phyloP scores from a whole-genome alignment of 345 rosid species.

The Cochlearia excelsa region DNA sequence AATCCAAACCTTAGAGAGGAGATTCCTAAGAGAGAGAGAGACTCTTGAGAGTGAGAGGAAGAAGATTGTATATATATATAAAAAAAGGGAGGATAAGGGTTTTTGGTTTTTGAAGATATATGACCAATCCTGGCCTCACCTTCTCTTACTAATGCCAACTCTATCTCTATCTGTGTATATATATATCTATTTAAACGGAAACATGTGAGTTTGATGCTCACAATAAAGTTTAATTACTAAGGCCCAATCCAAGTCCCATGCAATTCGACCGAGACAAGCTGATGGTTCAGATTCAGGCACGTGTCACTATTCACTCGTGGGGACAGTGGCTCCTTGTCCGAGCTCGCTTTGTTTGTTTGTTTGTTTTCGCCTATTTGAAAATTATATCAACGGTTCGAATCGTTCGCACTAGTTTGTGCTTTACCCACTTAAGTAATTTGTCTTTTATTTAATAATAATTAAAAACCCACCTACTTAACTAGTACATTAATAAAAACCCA shows the following conservation, averaged over 20 bases:
- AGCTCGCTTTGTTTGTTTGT: constrained; percentile 28
- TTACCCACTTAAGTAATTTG: constrained; percentile 23
- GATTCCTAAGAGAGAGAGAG: constrained; percentile 24
- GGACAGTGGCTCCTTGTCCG: constrained; percentile 32
- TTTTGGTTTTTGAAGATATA: constrained; percentile 24
- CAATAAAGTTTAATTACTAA: constrained; percentile 13
- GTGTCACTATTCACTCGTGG: constrained; percentile 24
- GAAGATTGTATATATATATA: constrained; percentile 34
- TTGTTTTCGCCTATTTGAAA: constrained; percentile 12
- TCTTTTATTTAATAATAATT: neutral
- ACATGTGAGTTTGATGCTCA: constrained; percentile 33
- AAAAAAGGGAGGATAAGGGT: constrained; percentile 46
- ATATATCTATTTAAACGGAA: constrained; percentile 2
- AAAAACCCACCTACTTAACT: constrained; percentile 25
- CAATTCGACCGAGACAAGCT: constrained; percentile 25
- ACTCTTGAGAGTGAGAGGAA: neutral
- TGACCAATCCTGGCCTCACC: constrained; percentile 36
- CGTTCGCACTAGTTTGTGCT: constrained; percentile 17
- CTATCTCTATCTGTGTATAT: constrained; percentile 5
- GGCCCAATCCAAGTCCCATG: constrained; percentile 29
- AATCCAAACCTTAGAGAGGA: constrained; percentile 21
- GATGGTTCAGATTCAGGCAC: constrained; percentile 27
- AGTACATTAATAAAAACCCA: neutral
- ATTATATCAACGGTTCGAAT: constrained; percentile 27
- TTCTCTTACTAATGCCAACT: constrained; percentile 34